These are phyloP conservation scores for Grosmannia clavigera DNA, from an alignment of 2,329 filamentous ascomycete species.

Conservation along the genomic window DNA sequence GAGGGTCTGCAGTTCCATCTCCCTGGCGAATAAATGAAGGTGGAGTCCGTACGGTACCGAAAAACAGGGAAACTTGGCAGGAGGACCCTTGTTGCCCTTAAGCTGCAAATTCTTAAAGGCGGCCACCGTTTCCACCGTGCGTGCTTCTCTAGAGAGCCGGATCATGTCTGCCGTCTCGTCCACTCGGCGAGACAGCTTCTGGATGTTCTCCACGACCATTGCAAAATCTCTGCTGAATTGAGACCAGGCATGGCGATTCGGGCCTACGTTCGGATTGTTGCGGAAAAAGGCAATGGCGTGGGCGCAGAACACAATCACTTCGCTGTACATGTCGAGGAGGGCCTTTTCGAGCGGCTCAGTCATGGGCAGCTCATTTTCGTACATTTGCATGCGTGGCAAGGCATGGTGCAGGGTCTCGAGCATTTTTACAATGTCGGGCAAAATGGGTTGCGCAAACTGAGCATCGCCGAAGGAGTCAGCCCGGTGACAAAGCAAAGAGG, in stretches of 20 bases:
- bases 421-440: background rate
- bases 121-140: background rate
- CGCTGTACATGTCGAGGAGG: background rate
- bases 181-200: background rate
- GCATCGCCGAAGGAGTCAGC: background rate
- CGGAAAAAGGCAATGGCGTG: background rate
- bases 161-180: background rate
- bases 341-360: background rate
- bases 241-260: background rate
- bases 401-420: background rate
- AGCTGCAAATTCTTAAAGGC: background rate
- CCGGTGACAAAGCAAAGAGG: background rate
- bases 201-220: background rate
- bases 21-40: background rate
- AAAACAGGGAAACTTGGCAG: background rate
- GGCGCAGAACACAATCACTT: background rate
- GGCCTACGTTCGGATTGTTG: background rate
- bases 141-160: background rate
- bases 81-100: background rate
- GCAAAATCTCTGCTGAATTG: background rate
- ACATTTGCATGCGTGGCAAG: background rate
- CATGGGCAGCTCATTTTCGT: background rate
- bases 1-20: background rate
- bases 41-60: background rate
- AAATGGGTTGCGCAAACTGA: background rate